phyloP scores from a whole-genome alignment of 1,284 basidiomycete genomes.

The Coriolopsis trogii region DNA sequence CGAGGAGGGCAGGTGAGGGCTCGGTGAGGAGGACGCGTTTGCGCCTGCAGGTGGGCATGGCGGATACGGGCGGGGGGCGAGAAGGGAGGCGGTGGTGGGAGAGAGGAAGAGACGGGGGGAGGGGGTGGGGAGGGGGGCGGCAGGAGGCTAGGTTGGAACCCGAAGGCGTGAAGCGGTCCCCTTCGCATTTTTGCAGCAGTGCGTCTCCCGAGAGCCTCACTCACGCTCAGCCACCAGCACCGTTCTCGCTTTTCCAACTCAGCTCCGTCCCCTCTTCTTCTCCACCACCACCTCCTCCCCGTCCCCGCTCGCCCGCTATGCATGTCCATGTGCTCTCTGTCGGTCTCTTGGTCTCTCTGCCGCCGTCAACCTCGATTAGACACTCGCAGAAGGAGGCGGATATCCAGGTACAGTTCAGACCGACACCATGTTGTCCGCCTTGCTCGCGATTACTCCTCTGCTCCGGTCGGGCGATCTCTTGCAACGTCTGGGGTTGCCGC shows the following conservation, averaged over 20 bases:
- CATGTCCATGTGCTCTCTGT: constrained; percentile 8
- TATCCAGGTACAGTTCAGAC: constrained; percentile 19
- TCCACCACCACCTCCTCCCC: constrained; percentile 14
- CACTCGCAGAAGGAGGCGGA: constrained; percentile 4
- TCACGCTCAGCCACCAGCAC: constrained; percentile 29
- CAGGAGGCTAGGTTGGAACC: constrained; percentile 35
- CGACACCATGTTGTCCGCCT: constrained; percentile 16
- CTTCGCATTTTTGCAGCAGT: constrained; percentile 37
- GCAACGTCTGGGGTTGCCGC: constrained; percentile 1
- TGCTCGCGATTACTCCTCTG: constrained; percentile 10
- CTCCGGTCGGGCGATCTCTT: constrained; percentile 1
- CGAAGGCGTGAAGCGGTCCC: constrained; percentile 36
- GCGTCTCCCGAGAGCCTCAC: constrained; percentile 34
- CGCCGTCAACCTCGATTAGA: constrained; percentile 17
- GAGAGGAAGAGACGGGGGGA: constrained; percentile 26
- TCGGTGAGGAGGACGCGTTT: constrained; percentile 89
- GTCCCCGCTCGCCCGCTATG: not conserved
- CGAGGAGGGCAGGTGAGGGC: constrained; percentile 69
- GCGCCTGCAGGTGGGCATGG: constrained; percentile 89
- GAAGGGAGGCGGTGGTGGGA: constrained; percentile 14
- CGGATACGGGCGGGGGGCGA: constrained; percentile 20
- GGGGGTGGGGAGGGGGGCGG: constrained; percentile 30
- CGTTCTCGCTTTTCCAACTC: constrained; percentile 25
- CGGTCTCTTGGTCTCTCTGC: too few relatives aligned
- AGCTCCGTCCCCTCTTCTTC: constrained; percentile 16